Base-by-base conservation (phyloP, 176 grass and related monocot species). In the Areca catechu region DNA sequence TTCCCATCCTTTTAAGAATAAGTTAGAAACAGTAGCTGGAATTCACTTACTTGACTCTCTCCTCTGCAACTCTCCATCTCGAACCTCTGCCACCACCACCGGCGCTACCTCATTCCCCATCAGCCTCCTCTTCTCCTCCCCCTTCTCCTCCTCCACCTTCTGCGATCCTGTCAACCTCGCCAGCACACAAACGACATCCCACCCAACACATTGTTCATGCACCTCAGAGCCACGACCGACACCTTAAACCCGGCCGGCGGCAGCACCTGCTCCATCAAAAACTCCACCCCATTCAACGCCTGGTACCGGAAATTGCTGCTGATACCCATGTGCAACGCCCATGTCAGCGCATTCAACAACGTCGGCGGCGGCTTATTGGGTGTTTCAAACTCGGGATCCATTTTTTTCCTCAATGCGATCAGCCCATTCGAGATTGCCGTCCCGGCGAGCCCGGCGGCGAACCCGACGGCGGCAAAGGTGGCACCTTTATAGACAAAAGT, bases 131-230 rank as follows among this genome's bases (percentile, higher is more conserved):
- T 51, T 51, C 48, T 51, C 21, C 24, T 65, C 48, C 22, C 21
- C 22, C 62, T 65, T 65, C 18, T 51, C 62, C 15, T 43, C 1
- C 20, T 51, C 22, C 5, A 51, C 62, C 48, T 65, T 65, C 22
- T 65, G 62, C 9, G 62, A 50, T 15, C 62, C 62, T 0, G 62
- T 65, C 21, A 65, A 14, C 20, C 62, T 25, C 5, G 62, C 62
- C 3, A 65, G 62, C 21, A 51, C 20, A 65, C 62, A 51, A 65
- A 65, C n/a, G 62, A 27, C 62, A 51, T 51, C 22, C 62, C 62
- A 51, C 62, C 62, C 47, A 65, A 24, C 6, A 65, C 62, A 65
- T 65, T 65, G 37, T 65, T 65, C 22, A 65, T 50, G 47, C 62
- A 65, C 62, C 62, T 65, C 62, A 65, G 50, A 24, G 24, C 62